Base-by-base conservation (phyloP, 345 rosid species). In the Isatis tinctoria region DNA sequence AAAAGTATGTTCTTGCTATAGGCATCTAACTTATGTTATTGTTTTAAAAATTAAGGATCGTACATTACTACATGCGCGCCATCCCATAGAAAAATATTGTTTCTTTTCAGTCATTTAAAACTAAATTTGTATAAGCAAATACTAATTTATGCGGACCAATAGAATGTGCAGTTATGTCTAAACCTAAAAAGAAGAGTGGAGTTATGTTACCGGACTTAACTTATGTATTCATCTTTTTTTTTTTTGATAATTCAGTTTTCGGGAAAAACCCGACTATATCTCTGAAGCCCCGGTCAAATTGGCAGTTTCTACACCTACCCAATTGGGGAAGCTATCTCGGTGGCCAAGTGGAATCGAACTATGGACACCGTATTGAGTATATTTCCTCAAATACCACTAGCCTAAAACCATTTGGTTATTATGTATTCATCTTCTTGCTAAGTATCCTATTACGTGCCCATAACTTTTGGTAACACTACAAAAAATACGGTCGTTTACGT, bases 21-120 rank as follows among this genome's bases (percentile, higher is more conserved):
- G 24, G 2, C 24, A 22, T 22, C 24, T 22, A 22, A 2, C 24
- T 22, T 22, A 22, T 22, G 2, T 22, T 22, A 22, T 22, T 22
- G 24, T 61, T n/a, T n/a, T n/a, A n/a, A 56, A 56, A 56, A 73
- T 70, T 37, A 76, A 82, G 72, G 74, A 71, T 51, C 67, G 79
- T 22, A 58, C 13, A 32, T 44, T 36, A 54, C 33, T 65, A 48
- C 81, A 74, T 81, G 76, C 79, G 82, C 76, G 69, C 51, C 11
- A 49, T 10, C 12, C 40, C 13, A 24, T 60, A 30, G 1, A 59
- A n/a, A 60, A 75, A 0, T 30, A 5, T 40, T 68, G 36, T 32
- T 54, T 24, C 14, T 54, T 54, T 54, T 60, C 8, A 5, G n/a
- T 8, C 39, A 37, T 24, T 44, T 24, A 13, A 66, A 66, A 37